A percentile compares a stretch with the other conserved stretches of the same genome.
Evolutionary conservation across 306 rosid species (phyloP).

Genomic region (Sesbania bispinosa): DNA sequence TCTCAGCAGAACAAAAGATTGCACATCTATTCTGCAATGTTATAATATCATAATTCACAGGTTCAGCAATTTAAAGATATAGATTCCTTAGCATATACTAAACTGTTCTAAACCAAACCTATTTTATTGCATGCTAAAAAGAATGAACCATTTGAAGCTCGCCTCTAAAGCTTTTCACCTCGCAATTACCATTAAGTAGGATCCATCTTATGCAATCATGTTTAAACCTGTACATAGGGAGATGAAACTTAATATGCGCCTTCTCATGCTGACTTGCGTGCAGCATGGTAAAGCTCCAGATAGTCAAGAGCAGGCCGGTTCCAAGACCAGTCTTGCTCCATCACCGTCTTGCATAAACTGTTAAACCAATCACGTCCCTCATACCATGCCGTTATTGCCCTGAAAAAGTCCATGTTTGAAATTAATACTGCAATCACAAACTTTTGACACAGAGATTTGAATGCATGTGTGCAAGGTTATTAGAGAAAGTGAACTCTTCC

Average conservation of each 20-base stretch:
- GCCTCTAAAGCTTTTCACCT: slow-evolving; percentile 7
- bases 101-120: neutral
- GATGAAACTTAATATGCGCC: neutral
- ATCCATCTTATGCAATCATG: slow-evolving; percentile 18
- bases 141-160: slow-evolving; percentile 22
- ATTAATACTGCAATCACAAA: neutral
- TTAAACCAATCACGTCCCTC: slow-evolving; percentile 64
- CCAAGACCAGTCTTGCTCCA: slow-evolving; percentile 99
- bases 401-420: slow-evolving; percentile 27
- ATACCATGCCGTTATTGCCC: slow-evolving; percentile 79
- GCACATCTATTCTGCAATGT: neutral
- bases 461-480: neutral
- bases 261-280: slow-evolving; percentile 42
- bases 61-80: neutral
- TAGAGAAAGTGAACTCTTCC: neutral
- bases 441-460: neutral
- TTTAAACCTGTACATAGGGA: slow-evolving; percentile 35
- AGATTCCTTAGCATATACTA: neutral
- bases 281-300: slow-evolving; percentile 80
- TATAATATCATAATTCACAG: neutral
- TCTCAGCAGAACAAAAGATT: neutral
- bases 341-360: slow-evolving; percentile 61
- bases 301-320: slow-evolving; percentile 87
- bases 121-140: slow-evolving; percentile 24
- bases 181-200: slow-evolving; percentile 2